Evolutionary conservation across 78 protist genomes (phyloP).

Genomic region (Dictyostelium discoideum): DNA sequence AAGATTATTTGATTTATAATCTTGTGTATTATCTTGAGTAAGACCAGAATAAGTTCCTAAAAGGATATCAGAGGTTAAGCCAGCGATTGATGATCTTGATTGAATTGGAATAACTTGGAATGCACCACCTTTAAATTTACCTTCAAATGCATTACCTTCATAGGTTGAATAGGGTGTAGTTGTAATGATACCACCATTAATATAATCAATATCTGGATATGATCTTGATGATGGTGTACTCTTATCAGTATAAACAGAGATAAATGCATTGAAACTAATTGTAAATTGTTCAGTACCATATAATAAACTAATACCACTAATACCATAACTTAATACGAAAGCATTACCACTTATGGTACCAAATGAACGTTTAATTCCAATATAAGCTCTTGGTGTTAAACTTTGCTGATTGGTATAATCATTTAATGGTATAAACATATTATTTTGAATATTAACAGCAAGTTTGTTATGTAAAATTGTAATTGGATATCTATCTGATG

Average conservation of each 20-base stretch:
- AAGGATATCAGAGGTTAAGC: not conserved
- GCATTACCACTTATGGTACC: not conserved
- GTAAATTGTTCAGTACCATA: conserved; percentile 5
- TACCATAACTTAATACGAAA: not conserved
- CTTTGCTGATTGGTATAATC: not conserved
- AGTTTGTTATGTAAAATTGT: not conserved
- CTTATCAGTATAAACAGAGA: not conserved
- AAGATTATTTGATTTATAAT: not conserved
- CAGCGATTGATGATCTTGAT: not conserved
- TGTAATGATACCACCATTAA: not conserved
- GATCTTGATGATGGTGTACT: not conserved
- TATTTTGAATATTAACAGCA: not conserved
- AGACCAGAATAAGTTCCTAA: not conserved
- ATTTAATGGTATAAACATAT: not conserved
- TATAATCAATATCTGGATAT: not conserved
- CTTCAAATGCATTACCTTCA: conserved; percentile 12
- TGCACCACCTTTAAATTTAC: conserved; percentile 8
- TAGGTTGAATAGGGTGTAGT: not conserved
- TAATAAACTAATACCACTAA: not conserved
- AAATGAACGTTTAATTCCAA: conserved; percentile 8
- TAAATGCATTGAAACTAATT: not conserved
- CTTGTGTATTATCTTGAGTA: not conserved
- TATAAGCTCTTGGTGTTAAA: not conserved
- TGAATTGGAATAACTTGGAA: conserved; percentile 5
- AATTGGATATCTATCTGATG: conserved; percentile 26